Evolutionary conservation across 441 rosid genomes (phyloP).

Genomic region (Eruca vesicaria): DNA sequence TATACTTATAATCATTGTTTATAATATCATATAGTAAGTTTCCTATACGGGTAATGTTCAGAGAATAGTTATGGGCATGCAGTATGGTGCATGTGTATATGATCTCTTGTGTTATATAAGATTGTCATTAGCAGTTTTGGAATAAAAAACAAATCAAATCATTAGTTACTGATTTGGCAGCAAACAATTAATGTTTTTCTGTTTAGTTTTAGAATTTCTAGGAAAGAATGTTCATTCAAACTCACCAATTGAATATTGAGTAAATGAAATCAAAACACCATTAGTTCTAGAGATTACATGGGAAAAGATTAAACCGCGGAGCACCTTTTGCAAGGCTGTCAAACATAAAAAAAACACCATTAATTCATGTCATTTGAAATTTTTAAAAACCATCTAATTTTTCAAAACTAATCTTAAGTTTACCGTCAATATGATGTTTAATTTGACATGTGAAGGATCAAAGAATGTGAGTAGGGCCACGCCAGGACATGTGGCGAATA

Average conservation of each 20-base stretch:
- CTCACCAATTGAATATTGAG: not conserved
- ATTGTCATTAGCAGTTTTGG: not conserved
- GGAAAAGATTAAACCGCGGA: too few relatives aligned
- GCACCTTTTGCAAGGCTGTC: too few relatives aligned
- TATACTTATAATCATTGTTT: not conserved
- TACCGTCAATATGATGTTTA: slow-evolving; percentile 2
- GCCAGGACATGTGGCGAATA: slow-evolving; percentile 45
- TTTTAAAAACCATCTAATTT: not conserved
- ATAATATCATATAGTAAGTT: not conserved
- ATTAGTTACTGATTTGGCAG: not conserved
- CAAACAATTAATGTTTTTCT: not conserved
- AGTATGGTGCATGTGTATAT: not conserved
- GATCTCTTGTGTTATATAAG: not conserved
- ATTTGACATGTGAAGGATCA: slow-evolving; percentile 45
- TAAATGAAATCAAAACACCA: not conserved
- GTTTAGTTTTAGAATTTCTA: not conserved
- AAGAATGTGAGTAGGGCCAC: slow-evolving; percentile 52
- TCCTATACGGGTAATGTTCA: not conserved
- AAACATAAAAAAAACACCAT: too few relatives aligned
- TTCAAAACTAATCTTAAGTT: not conserved
- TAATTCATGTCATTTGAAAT: not conserved
- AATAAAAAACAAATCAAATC: not conserved
- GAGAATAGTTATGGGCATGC: not conserved
- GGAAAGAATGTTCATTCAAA: not conserved
- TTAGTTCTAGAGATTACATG: too few relatives aligned